Conservation (phyloP, 306 rosid species). For the cucumber (Cucumis sativus) region Cucumber_9930_V3 NC_026660.2:7596501-7597000, state of each 20-base stretch:
- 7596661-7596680: conserved; percentile 36
- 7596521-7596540: conserved; percentile 37
- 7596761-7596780: conserved; percentile 24
- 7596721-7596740: conserved; percentile 16
- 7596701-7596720: conserved; percentile 16
- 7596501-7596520: conserved; percentile 61
- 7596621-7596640: conserved; percentile 24
- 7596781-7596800: conserved; percentile 3
- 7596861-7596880: not conserved
- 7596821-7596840: not conserved
- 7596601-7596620: conserved; percentile 26
- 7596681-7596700: conserved; percentile 35
- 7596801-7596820: conserved; percentile 1
- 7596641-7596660: conserved; percentile 28
- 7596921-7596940: not conserved
- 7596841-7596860: not conserved
- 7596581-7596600: conserved; percentile 12
- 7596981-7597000: not conserved
- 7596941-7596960: not conserved
- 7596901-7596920: not conserved
- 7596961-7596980: not conserved
- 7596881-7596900: not conserved
- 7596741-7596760: conserved; percentile 20
- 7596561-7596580: conserved; percentile 5
- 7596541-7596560: conserved; percentile 23